Conservation (phyloP, 2,329 filamentous ascomycete species). For the Verticillium longisporum region DNA sequence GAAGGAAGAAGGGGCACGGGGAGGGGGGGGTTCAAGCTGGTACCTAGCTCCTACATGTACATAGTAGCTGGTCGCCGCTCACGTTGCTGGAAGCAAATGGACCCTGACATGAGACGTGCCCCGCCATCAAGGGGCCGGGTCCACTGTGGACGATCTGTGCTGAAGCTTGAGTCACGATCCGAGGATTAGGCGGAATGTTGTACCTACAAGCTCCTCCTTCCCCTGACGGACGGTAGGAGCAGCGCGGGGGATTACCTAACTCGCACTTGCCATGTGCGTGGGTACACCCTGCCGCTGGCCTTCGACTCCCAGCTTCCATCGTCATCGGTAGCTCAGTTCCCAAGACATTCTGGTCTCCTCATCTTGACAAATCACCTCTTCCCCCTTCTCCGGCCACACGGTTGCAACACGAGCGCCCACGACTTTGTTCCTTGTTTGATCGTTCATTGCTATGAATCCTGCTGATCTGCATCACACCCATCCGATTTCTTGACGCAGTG, state of each 20-base stretch:
- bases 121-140: background rate
- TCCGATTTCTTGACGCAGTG: background rate
- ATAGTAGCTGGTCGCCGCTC: background rate
- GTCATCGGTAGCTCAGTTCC: constrained; percentile 9
- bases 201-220: background rate
- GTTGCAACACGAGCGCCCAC: background rate
- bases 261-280: background rate
- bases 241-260: background rate
- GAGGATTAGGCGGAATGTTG: background rate
- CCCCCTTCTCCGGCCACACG: background rate
- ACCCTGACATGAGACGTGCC: background rate
- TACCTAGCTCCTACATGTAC: too few relatives aligned
- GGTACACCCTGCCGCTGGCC: background rate
- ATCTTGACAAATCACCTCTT: background rate
- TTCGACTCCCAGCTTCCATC: constrained; percentile 23
- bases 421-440: too few relatives aligned
- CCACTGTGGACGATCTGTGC: background rate
- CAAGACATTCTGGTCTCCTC: background rate
- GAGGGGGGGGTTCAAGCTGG: background rate
- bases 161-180: background rate
- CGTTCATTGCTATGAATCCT: background rate
- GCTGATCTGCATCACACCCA: background rate
- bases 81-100: background rate
- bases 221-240: background rate
- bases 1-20: background rate